Percentiles rank a stretch among this genome's conserved stretches.
These are phyloP conservation scores for Trifolium repens DNA, from an alignment of 306 rosid genomes.

Conservation along the genomic window DNA sequence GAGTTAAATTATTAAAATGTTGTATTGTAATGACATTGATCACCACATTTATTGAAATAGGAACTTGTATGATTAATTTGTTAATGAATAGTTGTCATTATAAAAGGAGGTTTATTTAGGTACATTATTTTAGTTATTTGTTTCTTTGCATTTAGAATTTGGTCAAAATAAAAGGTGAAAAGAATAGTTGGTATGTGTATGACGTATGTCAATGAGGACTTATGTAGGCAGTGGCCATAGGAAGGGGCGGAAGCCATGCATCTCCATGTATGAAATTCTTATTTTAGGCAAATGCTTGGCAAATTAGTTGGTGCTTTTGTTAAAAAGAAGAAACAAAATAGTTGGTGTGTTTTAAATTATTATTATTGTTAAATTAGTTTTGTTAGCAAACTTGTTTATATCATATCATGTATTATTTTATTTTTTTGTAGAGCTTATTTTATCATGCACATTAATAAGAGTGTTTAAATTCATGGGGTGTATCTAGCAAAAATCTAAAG, in stretches of 20 bases:
- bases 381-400: too few relatives aligned
- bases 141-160: slow-evolving; percentile 39
- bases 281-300: slow-evolving; percentile 46
- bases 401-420: too few relatives aligned
- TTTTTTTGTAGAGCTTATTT: too few relatives aligned
- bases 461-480: too few relatives aligned
- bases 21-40: slow-evolving; percentile 40
- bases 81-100: slow-evolving; percentile 36
- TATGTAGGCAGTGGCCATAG: too few relatives aligned
- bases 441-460: too few relatives aligned
- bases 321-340: neutral
- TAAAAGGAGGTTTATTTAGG: slow-evolving; percentile 29
- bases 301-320: slow-evolving; percentile 29
- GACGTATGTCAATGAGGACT: slow-evolving; percentile 42
- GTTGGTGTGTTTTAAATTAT: slow-evolving; percentile 20
- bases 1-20: slow-evolving; percentile 9
- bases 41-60: slow-evolving; percentile 33
- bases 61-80: slow-evolving; percentile 29
- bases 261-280: slow-evolving; percentile 42
- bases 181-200: slow-evolving; percentile 32
- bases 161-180: slow-evolving; percentile 36
- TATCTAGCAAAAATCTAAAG: too few relatives aligned
- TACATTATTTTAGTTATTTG: slow-evolving; percentile 14
- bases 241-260: slow-evolving; percentile 49
- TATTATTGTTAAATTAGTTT: too few relatives aligned